Base-by-base conservation (phyloP, 1,284 basidiomycete species). In the Moesziomyces aphidis region DNA sequence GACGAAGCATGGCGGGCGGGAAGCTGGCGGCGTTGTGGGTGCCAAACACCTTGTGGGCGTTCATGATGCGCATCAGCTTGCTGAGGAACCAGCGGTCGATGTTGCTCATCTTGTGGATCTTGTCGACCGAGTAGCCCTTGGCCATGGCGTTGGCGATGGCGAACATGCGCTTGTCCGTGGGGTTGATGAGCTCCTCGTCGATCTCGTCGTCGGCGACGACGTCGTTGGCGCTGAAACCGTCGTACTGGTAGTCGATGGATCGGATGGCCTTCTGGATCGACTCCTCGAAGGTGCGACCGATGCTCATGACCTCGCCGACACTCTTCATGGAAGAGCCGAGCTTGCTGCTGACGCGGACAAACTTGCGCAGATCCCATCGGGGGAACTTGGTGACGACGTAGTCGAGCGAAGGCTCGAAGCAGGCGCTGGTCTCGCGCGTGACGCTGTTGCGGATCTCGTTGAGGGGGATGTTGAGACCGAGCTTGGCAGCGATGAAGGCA, bases 231-330 rank as follows among this genome's bases (percentile, higher is more conserved):
- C 92, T 90, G 86, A 99, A 99, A 5, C 96, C 96, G 79, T 90
- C 87, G 86, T 97, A 97, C 75, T 91, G 91, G 83, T 96, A 95
- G 85, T 99, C 96, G 81, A 99, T 97, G 19, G 94, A 91, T 44
- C 96, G 89, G 73, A 99, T 97, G 1, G 96, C 96, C 87, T 98
- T 98, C 86, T 99, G 96, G 70, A 98, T 92, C 0, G 94, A 95
- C 88, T 99, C 96, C 86, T 98, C 96, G 81, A 99, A 99, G 13
- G 94, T 97, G 77, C 96, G 89, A 24, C 96, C 97, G 76, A 99
- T 98, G 73, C 93, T 93, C 97, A 99, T 99, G 61, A 99, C 96
- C 86, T 99, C 96, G 61, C 96, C 96, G 7, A 99, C 97, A 82
- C 92, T 94, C 90, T 99, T 99, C 96, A 99, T 83, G 45, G 67